Base-by-base conservation (phyloP, 352 stramenopile genomes). In the Pythium coloratum region DNA sequence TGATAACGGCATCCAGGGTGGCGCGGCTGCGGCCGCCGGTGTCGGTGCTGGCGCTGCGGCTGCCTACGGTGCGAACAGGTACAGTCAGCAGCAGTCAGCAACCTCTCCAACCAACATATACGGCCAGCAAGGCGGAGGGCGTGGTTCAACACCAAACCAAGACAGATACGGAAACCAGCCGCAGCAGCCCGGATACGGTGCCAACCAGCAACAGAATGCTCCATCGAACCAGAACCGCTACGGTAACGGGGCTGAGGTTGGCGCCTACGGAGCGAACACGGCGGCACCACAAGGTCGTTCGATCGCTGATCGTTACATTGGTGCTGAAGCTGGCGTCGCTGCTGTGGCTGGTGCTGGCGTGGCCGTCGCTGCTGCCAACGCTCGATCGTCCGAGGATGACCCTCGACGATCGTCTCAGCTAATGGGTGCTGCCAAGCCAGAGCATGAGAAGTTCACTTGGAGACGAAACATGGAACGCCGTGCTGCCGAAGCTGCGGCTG, bases 391-490 rank as follows among this genome's bases (percentile, higher is more conserved):
- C 2, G 56, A 70, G 40, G 50, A 61, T 34, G 38, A 61, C 14
- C n/a, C 47, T 38, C 32, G 51, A 34, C 51, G 47, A 16, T 34
- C 36, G n/a, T 62, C 53, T 3, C 46, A 33, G 20, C n/a, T 28
- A 16, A 33, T 40, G 0, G 64, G 36, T 49, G 58, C 38, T 38
- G 34, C 34, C 8, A 70, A 70, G 44, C 66, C 59, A 33, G 59
- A 68, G 38, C 59, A 55, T 4, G 58, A 66, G 34, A 66, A 66
- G 54, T 63, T 59, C 38, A 72, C 60, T 2, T 72, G 66, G 66
- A 54, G 66, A 36, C 59, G 60, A 33, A 72, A 72, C 49, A 72
- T 72, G 66, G 66, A 71, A 34, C 66, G 66, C 8, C 59, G 60
- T 4, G 66, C 66, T 1, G 66, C 59, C 12, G 66, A 68, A 55